phyloP scores from a whole-genome alignment of 192 early-diverging fungal species.

The Allomyces arbusculus region DNA sequence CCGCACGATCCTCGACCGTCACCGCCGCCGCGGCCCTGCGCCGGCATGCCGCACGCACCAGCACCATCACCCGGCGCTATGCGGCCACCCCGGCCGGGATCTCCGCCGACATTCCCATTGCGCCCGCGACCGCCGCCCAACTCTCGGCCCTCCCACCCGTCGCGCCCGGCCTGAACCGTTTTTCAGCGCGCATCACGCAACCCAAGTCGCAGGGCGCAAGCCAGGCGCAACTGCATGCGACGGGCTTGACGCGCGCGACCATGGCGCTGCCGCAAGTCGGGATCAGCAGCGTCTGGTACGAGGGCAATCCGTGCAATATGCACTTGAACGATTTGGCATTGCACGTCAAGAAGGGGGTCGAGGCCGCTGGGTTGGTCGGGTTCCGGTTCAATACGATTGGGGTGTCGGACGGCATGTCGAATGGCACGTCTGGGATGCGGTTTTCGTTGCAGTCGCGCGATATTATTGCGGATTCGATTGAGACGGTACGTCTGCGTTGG shows the following conservation, averaged over 20 bases:
- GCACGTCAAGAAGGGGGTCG: constrained; percentile 83
- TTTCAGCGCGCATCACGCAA: constrained; percentile 74
- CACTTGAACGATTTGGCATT: constrained; percentile 73
- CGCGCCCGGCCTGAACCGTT: constrained; percentile 43
- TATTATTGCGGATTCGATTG: constrained; percentile 96
- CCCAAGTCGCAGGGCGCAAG: constrained; percentile 84
- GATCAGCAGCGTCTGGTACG: constrained; percentile 94
- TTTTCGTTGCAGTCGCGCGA: constrained; percentile 94
- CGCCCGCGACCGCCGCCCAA: background rate
- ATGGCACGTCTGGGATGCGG: constrained; percentile 91
- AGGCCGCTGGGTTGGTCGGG: constrained; percentile 70
- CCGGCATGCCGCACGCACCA: too few relatives aligned
- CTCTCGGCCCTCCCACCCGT: background rate
- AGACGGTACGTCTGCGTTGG: constrained; percentile 46
- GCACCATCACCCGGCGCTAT: too few relatives aligned
- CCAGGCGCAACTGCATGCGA: constrained; percentile 97
- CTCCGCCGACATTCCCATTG: too few relatives aligned
- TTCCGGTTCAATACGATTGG: constrained; percentile 98
- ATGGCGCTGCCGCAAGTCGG: constrained; percentile 84
- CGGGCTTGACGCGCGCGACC: constrained; percentile 63
- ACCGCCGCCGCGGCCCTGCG: too few relatives aligned
- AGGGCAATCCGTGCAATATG: constrained; percentile 99
- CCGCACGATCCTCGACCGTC: too few relatives aligned
- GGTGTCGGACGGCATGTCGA: constrained; percentile 92
- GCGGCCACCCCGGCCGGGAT: too few relatives aligned